A percentile compares a stretch with the other conserved stretches of the same genome.
Evolutionary conservation across 1,284 basidiomycete genomes (phyloP).

Genomic region (Sporisorium scitamineum): DNA sequence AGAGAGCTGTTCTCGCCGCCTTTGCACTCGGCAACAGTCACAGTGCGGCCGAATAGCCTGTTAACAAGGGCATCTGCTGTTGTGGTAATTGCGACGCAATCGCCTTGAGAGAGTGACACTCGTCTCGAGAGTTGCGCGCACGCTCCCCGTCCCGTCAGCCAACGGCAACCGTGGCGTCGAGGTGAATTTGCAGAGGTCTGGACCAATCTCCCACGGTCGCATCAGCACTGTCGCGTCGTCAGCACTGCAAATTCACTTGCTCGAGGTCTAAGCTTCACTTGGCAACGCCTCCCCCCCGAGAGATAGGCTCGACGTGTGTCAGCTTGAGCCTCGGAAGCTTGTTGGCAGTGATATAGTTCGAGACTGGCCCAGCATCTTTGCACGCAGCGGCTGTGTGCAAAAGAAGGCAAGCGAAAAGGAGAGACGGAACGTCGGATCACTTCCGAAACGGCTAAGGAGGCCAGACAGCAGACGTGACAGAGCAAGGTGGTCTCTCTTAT

Average conservation of each 20-base stretch:
- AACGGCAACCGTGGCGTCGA: not conserved
- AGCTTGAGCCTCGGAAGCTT: not conserved
- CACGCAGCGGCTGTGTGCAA: not conserved
- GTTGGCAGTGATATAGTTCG: not conserved
- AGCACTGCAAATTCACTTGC: not conserved
- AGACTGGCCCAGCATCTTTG: not conserved
- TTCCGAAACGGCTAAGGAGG: not conserved
- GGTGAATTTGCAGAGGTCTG: not conserved
- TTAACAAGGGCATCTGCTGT: too few species aligned
- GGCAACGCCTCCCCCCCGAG: not conserved
- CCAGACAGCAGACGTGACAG: too few species aligned
- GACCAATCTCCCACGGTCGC: not conserved
- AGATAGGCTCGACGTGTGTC: too few species aligned
- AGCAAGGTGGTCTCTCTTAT: not conserved
- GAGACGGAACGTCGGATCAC: constrained; percentile 4
- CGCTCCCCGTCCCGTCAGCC: not conserved
- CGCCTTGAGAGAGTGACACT: too few species aligned
- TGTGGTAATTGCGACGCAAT: too few species aligned
- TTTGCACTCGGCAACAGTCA: too few species aligned
- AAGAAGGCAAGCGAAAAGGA: too few species aligned
- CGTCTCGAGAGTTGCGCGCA: not conserved
- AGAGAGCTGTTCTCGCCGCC: too few species aligned
- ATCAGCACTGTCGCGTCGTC: not conserved
- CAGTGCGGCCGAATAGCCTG: too few species aligned
- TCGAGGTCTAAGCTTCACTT: not conserved